Evolutionary conservation across 192 early-diverging fungal genomes (phyloP).

Genomic region (Entophlyctis luteolus): DNA sequence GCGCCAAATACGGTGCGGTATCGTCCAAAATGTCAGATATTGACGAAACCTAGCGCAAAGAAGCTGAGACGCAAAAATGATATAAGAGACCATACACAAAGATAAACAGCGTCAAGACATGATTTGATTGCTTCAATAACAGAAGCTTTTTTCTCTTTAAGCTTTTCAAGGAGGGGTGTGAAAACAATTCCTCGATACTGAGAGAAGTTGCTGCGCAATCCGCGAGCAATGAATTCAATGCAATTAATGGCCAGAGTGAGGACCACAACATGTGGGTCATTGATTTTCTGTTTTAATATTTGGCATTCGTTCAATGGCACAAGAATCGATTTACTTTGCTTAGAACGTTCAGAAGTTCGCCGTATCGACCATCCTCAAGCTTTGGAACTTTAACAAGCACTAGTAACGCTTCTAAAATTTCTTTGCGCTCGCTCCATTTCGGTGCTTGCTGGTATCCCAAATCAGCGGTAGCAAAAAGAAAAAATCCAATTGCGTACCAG

Average conservation of each 20-base stretch:
- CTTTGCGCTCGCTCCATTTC: slow-evolving; percentile 98
- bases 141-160: slow-evolving; percentile 91
- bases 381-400: slow-evolving; percentile 68
- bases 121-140: slow-evolving; percentile 78
- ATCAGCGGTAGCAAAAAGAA: background rate
- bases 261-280: slow-evolving; percentile 85
- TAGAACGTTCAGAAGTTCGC: slow-evolving; percentile 76
- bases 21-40: slow-evolving; percentile 78
- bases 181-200: slow-evolving; percentile 71
- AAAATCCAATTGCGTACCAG: slow-evolving; percentile 40
- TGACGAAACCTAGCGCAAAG: too few species aligned
- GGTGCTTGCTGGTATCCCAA: slow-evolving; percentile 61
- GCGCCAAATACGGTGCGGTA: slow-evolving; percentile 56
- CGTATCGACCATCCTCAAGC: slow-evolving; percentile 70
- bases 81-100: slow-evolving; percentile 47
- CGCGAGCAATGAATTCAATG: slow-evolving; percentile 74
- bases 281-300: slow-evolving; percentile 28
- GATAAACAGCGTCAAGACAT: slow-evolving; percentile 82
- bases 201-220: slow-evolving; percentile 74
- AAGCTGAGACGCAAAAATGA: slow-evolving; percentile 3
- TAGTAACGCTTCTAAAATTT: slow-evolving; percentile 75
- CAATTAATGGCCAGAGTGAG: slow-evolving; percentile 75
- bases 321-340: slow-evolving; percentile 76
- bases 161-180: slow-evolving; percentile 77
- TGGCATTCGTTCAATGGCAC: too few species aligned